phyloP scores from a whole-genome alignment of 768 basidiomycete genomes.

The Leccinum ochraceum region DNA sequence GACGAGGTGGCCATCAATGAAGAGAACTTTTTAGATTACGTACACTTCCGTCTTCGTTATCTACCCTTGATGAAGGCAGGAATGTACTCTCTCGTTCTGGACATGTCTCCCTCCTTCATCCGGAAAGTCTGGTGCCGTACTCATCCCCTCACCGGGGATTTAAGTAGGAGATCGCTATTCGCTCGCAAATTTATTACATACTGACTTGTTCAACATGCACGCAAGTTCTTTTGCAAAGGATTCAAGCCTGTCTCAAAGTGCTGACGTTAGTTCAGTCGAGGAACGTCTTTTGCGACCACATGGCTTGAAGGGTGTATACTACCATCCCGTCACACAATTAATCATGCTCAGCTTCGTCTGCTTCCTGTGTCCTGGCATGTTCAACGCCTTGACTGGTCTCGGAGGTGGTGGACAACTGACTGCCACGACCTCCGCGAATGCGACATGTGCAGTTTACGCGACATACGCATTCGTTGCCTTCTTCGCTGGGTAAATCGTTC shows the following conservation, averaged over 20 bases:
- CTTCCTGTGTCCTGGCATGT: constrained; percentile 58
- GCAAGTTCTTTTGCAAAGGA: constrained; percentile 4
- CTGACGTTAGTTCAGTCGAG: constrained; percentile 8
- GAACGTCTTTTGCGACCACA: constrained; percentile 43
- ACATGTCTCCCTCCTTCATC: not conserved
- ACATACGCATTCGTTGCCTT: constrained; percentile 58
- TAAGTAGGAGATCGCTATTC: constrained; percentile 1
- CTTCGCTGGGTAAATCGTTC: constrained; percentile 55
- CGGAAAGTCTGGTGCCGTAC: not conserved
- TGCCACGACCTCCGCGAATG: constrained; percentile 62
- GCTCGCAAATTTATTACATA: not conserved
- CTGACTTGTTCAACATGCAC: not conserved
- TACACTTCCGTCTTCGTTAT: no score
- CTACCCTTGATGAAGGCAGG: no score
- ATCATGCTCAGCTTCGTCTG: constrained; percentile 72
- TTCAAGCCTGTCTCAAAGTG: not conserved
- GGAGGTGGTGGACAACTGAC: constrained; percentile 78
- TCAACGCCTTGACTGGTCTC: constrained; percentile 76
- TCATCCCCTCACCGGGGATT: not conserved
- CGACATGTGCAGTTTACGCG: constrained; percentile 66
- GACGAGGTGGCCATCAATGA: not conserved
- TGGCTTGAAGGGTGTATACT: constrained; percentile 56
- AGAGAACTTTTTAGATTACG: no score
- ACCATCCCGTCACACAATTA: constrained; percentile 56
- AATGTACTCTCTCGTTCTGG: not conserved